phyloP scores from a whole-genome alignment of 768 basidiomycete species.

The Termitomyces sp. region DNA sequence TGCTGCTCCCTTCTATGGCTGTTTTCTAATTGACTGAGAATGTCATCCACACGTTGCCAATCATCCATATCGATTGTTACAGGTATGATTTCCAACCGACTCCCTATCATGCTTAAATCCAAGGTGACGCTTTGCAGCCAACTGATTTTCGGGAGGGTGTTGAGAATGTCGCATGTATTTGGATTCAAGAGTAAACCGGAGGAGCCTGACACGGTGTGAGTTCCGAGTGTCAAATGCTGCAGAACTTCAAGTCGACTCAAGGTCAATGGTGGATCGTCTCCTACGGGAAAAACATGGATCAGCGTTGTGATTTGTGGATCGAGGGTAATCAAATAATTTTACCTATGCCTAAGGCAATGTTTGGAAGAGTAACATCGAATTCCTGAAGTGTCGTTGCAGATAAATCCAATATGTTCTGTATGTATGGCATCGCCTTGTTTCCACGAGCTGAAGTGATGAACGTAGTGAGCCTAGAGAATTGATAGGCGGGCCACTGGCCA shows the following conservation, averaged over 20 bases:
- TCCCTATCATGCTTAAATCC: neutral
- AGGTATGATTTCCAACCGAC: neutral
- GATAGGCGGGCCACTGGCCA: neutral
- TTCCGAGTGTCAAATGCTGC: neutral
- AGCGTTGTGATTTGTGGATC: neutral
- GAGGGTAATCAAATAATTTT: neutral
- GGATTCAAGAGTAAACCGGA: neutral
- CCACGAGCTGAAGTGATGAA: neutral
- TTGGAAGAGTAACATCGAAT: neutral
- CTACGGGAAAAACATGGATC: neutral
- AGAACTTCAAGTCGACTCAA: neutral
- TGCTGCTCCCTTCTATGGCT: neutral
- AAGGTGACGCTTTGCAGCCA: neutral
- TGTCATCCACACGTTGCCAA: neutral
- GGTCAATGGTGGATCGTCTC: neutral
- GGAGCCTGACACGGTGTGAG: neutral
- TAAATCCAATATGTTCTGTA: neutral
- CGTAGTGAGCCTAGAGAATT: neutral
- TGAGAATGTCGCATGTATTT: neutral
- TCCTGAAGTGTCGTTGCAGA: neutral
- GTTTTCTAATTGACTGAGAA: neutral
- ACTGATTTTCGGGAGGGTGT: neutral
- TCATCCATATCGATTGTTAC: neutral
- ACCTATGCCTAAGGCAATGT: neutral
- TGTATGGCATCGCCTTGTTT: neutral